Evolutionary conservation across 202 grass and related monocot species (phyloP), one percentile per base, ranked within the genome.

Genomic region (Schoenoplectus triqueter): DNA sequence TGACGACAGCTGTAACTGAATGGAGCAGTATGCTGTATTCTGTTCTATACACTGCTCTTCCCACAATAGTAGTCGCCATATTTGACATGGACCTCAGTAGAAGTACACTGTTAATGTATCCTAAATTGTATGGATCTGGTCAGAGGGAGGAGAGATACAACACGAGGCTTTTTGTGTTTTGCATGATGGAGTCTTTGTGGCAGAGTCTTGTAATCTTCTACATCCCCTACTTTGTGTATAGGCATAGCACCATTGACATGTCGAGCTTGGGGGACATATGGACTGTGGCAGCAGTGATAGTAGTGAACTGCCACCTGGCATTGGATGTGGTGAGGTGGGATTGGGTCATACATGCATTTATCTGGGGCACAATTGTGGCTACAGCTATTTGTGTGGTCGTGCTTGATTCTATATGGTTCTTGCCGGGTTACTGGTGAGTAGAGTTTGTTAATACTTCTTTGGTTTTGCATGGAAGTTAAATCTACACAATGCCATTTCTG

Each of bases 11-110:
- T 71, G 90, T 98, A 69, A 92, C 73, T 70, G 95, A 98, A 82
- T 98, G 95, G 95, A 98, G 95, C 49, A 95, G 92, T 80, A 84
- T 95, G 61, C 76, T 98, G 13, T 95, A 98, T 74, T 93, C 91
- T 84, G 86, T 98, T 64, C 85, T 98, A 15, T 98, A 98, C 88
- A 98, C 95, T 61, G 89, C 92, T 64, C 88, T 98, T 72, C 92
- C 92, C 64, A 98, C 92, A 78, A 95, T 98, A 61, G 22, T 91
- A 15, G 88, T 94, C 54, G 92, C 89, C 52, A 90, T 94, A 89
- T 88, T 97, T 84, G 95, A 97, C 85, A 94, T 91, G 84, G 92
- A 98, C 87, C 90, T 93, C 70, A 92, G 78, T 69, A 93, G 88
- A 86, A 66, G 66, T 87, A 95, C 92, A 69, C 50, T 95, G 10